phyloP scores from a whole-genome alignment of 192 early-diverging fungal genomes.

The Coemansia sp. region DNA sequence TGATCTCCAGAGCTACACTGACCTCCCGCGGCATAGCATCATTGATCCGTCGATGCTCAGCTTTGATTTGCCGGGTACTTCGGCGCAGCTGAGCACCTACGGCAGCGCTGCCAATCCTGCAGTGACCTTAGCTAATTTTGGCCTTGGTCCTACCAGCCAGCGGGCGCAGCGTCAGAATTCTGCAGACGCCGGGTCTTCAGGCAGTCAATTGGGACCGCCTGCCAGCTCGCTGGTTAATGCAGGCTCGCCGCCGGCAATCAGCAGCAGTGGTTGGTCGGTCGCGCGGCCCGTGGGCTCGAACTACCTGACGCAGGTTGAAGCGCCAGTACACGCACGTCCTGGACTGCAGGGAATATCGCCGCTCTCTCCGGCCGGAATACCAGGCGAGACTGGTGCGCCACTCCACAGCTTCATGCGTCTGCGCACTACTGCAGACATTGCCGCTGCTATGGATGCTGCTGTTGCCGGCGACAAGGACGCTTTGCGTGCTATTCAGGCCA shows the following conservation, averaged over 20 bases:
- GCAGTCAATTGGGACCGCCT: no score
- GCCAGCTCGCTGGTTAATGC: no score
- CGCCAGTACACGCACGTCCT: not conserved
- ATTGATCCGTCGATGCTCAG: constrained; percentile 53
- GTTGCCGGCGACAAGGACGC: constrained; percentile 51
- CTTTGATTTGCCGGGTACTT: constrained; percentile 32
- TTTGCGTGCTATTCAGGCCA: constrained; percentile 37
- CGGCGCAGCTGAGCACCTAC: constrained; percentile 18
- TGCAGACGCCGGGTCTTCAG: no score
- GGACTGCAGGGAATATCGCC: constrained; percentile 14
- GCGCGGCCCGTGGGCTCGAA: constrained; percentile 29
- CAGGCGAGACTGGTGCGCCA: constrained; percentile 1
- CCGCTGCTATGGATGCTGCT: constrained; percentile 42
- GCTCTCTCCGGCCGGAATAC: constrained; percentile 14
- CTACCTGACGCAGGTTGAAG: constrained; percentile 14
- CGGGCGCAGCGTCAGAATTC: no score
- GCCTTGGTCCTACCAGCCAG: no score
- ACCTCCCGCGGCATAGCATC: constrained; percentile 52
- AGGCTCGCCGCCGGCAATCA: not conserved
- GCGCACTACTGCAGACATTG: constrained; percentile 39
- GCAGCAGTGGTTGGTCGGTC: constrained; percentile 34
- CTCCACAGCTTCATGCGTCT: constrained; percentile 23
- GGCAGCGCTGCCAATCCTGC: not conserved
- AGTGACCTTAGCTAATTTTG: not conserved
- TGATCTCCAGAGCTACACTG: constrained; percentile 36